These are phyloP conservation scores for Emergomyces orientalis DNA, from an alignment of 2,329 filamentous ascomycete species.

Conservation along the genomic window DNA sequence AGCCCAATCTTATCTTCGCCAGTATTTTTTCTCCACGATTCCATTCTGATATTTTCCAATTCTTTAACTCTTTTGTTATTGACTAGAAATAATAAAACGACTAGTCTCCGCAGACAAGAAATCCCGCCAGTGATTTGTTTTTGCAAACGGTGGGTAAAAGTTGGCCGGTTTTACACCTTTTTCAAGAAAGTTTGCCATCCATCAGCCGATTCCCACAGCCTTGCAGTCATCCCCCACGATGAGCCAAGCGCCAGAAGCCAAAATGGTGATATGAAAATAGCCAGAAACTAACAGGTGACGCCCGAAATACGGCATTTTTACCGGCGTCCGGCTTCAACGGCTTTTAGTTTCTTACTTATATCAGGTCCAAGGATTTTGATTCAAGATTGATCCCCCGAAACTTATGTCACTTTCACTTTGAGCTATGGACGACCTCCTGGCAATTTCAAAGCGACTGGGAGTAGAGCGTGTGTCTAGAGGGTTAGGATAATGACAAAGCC, in stretches of 20 bases:
- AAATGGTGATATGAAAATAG: background rate
- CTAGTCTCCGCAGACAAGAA: background rate
- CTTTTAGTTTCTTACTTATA: background rate
- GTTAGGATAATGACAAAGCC: background rate
- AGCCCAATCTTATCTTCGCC: no score
- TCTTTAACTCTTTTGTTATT: no score
- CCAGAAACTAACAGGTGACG: background rate
- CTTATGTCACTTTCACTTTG: background rate
- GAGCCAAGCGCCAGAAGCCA: background rate
- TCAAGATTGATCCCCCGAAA: background rate
- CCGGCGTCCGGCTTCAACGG: background rate
- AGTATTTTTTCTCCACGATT: no score
- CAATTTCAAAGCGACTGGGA: background rate
- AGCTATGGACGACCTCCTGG: background rate
- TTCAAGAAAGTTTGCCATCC: background rate
- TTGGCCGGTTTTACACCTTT: background rate
- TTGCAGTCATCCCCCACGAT: background rate
- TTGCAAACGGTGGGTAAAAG: no score
- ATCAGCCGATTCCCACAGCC: constrained; percentile 4
- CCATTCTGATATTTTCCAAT: no score
- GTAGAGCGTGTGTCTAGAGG: background rate
- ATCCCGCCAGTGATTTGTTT: background rate
- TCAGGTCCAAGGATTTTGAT: background rate
- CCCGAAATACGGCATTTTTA: background rate
- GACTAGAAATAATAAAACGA: no score